These are phyloP conservation scores for Metschnikowia borealis DNA, from an alignment of 805 yeast species.

Conservation along the genomic window DNA sequence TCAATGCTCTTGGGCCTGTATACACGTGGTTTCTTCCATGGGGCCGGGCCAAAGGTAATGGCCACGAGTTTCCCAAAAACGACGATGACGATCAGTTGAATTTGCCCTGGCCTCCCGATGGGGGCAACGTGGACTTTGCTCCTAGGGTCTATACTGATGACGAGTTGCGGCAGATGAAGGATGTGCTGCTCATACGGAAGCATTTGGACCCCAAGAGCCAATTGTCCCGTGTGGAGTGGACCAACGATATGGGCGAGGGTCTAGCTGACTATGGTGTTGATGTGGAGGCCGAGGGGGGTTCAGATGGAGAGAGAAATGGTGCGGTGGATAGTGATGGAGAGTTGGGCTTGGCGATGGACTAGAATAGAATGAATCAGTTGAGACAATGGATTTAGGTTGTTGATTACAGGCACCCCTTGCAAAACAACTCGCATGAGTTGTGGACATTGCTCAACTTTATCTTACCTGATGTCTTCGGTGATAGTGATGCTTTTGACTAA, in stretches of 20 bases:
- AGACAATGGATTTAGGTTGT: conserved; percentile 39
- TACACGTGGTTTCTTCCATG: conserved; percentile 70
- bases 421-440: conserved; percentile 72
- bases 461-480: conserved; percentile 74
- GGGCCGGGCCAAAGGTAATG: conserved; percentile 59
- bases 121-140: conserved; percentile 43
- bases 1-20: conserved; percentile 55
- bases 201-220: conserved; percentile 36
- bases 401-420: conserved; percentile 84
- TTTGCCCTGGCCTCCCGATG: conserved; percentile 94
- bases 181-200: conserved; percentile 26
- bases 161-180: conserved; percentile 13
- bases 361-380: too few species aligned
- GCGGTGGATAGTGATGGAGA: too few species aligned
- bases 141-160: conserved; percentile 12
- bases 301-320: background rate
- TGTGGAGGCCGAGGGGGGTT: conserved; percentile 49
- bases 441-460: conserved; percentile 79
- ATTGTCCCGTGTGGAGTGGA: conserved; percentile 53
- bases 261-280: conserved; percentile 89
- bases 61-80: conserved; percentile 48
- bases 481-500: conserved; percentile 66
- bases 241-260: conserved; percentile 77
- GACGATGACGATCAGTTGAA: conserved; percentile 61
- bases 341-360: too few species aligned